These are phyloP conservation scores for Saccharomycopsis microspora DNA, from an alignment of 805 yeast genomes.

Conservation along the genomic window DNA sequence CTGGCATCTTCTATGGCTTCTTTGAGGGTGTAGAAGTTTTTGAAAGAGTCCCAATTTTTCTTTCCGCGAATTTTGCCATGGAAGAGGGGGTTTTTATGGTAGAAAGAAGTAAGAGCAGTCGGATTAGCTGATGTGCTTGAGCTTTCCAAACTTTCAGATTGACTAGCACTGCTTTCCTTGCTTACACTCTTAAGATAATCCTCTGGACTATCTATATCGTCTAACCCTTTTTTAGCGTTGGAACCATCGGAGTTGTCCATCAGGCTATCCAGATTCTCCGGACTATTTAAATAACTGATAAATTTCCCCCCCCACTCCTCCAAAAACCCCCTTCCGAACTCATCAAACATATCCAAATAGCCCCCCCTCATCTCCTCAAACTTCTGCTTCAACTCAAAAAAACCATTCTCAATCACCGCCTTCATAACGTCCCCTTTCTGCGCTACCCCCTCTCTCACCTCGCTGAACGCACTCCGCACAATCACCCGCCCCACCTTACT, in stretches of 20 bases:
- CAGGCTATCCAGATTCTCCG: neutral
- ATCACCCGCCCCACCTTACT: conserved; percentile 34
- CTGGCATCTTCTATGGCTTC: conserved; percentile 19
- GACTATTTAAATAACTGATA: conserved; percentile 6
- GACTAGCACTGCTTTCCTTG: neutral
- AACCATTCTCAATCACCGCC: conserved; percentile 17
- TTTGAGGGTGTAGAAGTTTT: conserved; percentile 22
- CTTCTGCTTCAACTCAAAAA: conserved; percentile 21
- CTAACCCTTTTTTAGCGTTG: neutral
- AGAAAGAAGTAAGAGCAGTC: neutral
- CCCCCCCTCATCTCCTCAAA: conserved; percentile 29
- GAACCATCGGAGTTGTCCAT: conserved; percentile 7
- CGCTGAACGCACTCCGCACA: conserved; percentile 31
- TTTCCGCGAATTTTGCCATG: conserved; percentile 7
- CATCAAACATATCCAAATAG: conserved; percentile 58
- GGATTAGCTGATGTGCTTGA: too few relatives aligned
- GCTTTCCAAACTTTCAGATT: conserved; percentile 3
- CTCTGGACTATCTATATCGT: neutral
- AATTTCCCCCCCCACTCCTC: conserved; percentile 31
- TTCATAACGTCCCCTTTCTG: conserved; percentile 23
- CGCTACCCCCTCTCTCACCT: conserved; percentile 23
- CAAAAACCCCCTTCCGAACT: conserved; percentile 59
- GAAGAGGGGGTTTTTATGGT: conserved; percentile 21
- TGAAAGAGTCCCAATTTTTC: conserved; percentile 14
- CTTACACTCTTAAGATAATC: neutral